These are phyloP conservation scores for Syncephalis plumigaleata DNA, from an alignment of 371 early-diverging fungal genomes.

Conservation along the genomic window DNA sequence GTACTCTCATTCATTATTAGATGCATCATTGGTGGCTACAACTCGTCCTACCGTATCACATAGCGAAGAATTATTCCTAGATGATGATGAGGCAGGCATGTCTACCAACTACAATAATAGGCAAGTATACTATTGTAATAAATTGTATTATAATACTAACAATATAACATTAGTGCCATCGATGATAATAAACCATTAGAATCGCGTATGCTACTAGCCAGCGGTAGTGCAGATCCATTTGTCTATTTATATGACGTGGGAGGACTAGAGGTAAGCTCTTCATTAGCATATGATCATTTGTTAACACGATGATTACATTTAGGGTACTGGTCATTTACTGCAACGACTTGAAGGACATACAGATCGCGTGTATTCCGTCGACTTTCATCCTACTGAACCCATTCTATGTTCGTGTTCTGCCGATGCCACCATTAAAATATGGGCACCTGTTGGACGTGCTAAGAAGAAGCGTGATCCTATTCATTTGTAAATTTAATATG, in stretches of 20 bases:
- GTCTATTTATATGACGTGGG: constrained; percentile 66
- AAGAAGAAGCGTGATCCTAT: constrained; percentile 7
- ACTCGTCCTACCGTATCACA: too few species aligned
- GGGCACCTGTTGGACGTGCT: constrained; percentile 67
- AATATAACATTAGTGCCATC: too few species aligned
- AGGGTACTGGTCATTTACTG: constrained; percentile 49
- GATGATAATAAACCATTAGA: too few species aligned
- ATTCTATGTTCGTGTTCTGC: constrained; percentile 38
- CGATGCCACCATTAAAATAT: constrained; percentile 62
- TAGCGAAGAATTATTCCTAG: too few species aligned
- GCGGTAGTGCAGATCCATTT: constrained; percentile 75
- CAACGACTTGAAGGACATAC: constrained; percentile 74
- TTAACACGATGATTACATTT: not conserved
- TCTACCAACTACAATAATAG: too few species aligned
- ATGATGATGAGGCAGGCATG: too few species aligned
- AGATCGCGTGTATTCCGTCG: constrained; percentile 67
- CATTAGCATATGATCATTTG: not conserved
- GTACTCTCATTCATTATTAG: too few species aligned
- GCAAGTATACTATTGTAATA: too few species aligned
- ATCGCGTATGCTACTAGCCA: constrained; percentile 14
- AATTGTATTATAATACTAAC: too few species aligned
- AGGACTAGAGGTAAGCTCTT: constrained; percentile 21
- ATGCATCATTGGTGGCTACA: too few species aligned
- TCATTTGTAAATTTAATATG: too few species aligned
- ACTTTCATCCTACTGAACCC: constrained; percentile 69